A percentile compares a stretch with the other conserved stretches of the same genome.
Conservation (phyloP, 176 grass and related monocot species). For the Chrysopogon serrulatus region DNA sequence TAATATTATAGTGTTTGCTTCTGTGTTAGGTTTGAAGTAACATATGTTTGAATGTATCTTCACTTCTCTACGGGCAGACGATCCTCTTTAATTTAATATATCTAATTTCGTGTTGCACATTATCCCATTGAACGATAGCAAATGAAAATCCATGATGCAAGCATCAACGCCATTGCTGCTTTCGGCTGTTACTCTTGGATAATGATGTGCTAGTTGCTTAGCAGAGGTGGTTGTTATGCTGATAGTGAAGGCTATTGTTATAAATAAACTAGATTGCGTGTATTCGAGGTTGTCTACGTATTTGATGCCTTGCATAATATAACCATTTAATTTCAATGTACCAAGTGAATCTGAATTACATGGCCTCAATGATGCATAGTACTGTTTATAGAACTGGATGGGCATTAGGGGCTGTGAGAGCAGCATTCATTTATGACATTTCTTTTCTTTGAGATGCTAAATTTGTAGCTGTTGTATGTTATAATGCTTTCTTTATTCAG, state of each 20-base stretch:
- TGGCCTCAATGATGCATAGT: not conserved
- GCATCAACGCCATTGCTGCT: not conserved
- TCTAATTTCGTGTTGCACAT: not conserved
- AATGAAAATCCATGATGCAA: not conserved
- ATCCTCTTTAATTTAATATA: not conserved
- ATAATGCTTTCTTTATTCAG: not conserved
- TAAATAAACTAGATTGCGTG: not conserved
- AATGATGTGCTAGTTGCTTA: conserved; percentile 28
- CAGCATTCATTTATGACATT: not conserved
- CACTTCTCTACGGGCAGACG: not conserved
- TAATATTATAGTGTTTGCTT: not conserved
- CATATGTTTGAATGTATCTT: not conserved
- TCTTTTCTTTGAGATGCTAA: not conserved
- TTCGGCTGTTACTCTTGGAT: conserved; percentile 9
- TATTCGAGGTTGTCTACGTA: not conserved
- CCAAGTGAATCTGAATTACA: not conserved
- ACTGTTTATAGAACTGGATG: not conserved
- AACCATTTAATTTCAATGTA: not conserved
- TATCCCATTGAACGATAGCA: not conserved
- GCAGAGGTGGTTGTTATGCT: not conserved
- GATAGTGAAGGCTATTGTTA: conserved; percentile 9
- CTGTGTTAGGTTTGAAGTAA: not conserved
- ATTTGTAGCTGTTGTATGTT: not conserved
- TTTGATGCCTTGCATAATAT: not conserved
- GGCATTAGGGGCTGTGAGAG: not conserved